Evolutionary conservation across 169 alveolate genomes (phyloP), one percentile per base, ranked within the genome.

Genomic region (Plasmodium malariae): DNA sequence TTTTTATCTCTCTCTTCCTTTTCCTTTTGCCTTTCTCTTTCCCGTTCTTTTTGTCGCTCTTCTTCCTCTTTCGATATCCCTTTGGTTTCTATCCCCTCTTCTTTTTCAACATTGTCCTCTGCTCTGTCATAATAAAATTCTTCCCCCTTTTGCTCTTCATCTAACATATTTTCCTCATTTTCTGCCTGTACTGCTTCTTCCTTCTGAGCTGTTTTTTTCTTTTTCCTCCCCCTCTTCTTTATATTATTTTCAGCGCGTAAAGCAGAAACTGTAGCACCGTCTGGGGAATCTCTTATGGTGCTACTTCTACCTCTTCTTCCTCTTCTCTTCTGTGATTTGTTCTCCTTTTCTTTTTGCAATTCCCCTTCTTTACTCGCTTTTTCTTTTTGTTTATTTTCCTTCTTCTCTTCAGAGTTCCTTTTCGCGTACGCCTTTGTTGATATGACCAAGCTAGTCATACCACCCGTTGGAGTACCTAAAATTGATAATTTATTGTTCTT

Each of bases 1-100:
- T 78, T 78, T 6, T 57, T 49, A 12, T 60, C 49, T 37, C 78
- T 78, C 37, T 78, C 80, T 30, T 28, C 34, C 45, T 78, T 67
- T 49, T 36, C 60, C 17, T 24, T 43, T 28, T 74, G 49, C 48
- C 24, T 34, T 17, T 9, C 21, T 40, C 34, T 36, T 37, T 65
- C 40, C 30, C 30, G 30, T 17, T 5, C 12, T 26, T 59, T 26
- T 12, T 17, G 14, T 55, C 26, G 7, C 60, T 65, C 49, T 48
- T 40, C 14, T 17, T 37, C 57, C 28, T 62, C 88, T 32, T 74
- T 63, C 43, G 5, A n/a, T 37, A 17, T 67, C 26, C 43, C 0
- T 48, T 48, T 55, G 11, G 30, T 24, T 40, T 40, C 7, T 28
- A 43, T 6, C 19, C 14, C 55, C 32, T 57, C 49, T 24, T 12